A percentile compares a stretch with the other conserved stretches of the same genome.
Evolutionary conservation across 108 stramenopile genomes (phyloP).

Genomic region (Ochromonas danica): DNA sequence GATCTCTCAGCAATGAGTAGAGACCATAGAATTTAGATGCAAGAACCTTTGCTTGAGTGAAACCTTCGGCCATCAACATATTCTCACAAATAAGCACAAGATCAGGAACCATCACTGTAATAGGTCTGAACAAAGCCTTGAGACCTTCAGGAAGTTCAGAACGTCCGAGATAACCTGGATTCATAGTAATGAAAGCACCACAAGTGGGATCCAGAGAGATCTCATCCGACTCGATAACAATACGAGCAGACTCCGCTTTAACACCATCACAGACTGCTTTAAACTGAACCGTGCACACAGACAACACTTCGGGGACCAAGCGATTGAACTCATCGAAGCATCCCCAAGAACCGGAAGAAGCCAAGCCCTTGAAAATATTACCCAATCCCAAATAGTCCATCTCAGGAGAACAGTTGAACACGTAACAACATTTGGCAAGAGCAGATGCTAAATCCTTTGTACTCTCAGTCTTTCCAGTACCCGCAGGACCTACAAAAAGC

Average conservation of each 20-base stretch:
- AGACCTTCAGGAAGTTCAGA: slow-evolving; percentile 67
- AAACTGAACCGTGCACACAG: slow-evolving; percentile 74
- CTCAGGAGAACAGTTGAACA: slow-evolving; percentile 77
- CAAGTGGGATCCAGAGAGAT: slow-evolving; percentile 60
- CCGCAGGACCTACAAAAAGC: slow-evolving; percentile 57
- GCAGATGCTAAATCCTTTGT: slow-evolving; percentile 74
- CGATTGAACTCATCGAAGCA: slow-evolving; percentile 75
- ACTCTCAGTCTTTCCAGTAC: slow-evolving; percentile 76
- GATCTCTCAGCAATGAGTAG: slow-evolving; percentile 63
- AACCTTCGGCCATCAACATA: slow-evolving; percentile 72
- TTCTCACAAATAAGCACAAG: slow-evolving; percentile 71
- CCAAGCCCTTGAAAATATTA: slow-evolving; percentile 69
- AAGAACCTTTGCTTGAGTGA: slow-evolving; percentile 64
- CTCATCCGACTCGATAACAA: slow-evolving; percentile 63
- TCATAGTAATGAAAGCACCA: slow-evolving; percentile 71
- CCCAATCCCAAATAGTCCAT: slow-evolving; percentile 67
- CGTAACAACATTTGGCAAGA: slow-evolving; percentile 71
- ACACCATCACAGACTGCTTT: slow-evolving; percentile 78
- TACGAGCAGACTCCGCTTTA: slow-evolving; percentile 62
- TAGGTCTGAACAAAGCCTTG: slow-evolving; percentile 68
- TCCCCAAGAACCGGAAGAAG: slow-evolving; percentile 67
- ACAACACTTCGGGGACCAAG: slow-evolving; percentile 71
- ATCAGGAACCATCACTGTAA: slow-evolving; percentile 71
- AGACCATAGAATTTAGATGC: slow-evolving; percentile 69
- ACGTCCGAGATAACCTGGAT: slow-evolving; percentile 65